A percentile compares a stretch with the other conserved stretches of the same genome.
Conservation (phyloP, 768 basidiomycete species). For the Macrolepiota dolichaula region DNA sequence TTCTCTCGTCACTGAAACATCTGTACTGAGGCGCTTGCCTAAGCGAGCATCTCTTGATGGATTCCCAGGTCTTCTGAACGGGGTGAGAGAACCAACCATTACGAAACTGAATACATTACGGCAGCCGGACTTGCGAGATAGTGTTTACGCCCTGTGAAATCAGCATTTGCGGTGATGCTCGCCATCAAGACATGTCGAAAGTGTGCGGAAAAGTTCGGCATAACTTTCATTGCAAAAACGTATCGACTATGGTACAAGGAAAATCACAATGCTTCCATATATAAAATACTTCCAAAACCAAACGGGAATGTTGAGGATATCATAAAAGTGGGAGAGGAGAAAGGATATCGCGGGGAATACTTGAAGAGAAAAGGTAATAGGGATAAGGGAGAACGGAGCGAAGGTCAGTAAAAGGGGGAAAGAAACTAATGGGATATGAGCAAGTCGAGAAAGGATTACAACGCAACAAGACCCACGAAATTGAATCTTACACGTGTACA, state of each 20-base stretch:
- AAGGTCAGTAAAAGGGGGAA: neutral
- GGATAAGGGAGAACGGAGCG: neutral
- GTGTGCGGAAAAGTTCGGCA: neutral
- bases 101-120: neutral
- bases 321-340: neutral
- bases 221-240: conserved; percentile 3
- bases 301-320: neutral
- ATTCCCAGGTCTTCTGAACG: too few species aligned
- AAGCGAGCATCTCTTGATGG: too few species aligned
- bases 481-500: neutral
- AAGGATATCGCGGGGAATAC: neutral
- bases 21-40: too few species aligned
- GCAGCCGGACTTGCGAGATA: neutral
- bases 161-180: neutral
- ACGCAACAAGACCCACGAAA: neutral
- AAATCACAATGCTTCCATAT: conserved; percentile 5
- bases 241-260: neutral
- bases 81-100: too few species aligned
- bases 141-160: neutral
- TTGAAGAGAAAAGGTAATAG: neutral
- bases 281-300: neutral
- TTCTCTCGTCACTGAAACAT: too few species aligned
- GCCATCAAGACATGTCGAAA: neutral
- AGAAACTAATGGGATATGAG: neutral
- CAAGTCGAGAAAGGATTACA: neutral